Conservation (phyloP, 2,329 filamentous ascomycete genomes). For the Cladosporium sp. region DNA sequence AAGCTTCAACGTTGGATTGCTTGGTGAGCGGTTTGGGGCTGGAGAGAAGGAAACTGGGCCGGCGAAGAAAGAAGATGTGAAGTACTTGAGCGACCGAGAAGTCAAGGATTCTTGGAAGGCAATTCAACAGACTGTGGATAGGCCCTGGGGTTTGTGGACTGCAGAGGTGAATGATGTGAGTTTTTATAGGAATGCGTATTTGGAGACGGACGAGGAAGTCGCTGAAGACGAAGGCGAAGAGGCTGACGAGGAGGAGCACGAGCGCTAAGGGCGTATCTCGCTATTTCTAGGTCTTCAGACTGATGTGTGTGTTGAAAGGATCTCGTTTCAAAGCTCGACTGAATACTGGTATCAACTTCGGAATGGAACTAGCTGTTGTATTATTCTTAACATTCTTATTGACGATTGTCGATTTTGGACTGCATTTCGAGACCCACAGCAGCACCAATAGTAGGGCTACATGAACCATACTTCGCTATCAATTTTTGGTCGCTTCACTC, state of each 20-base stretch:
- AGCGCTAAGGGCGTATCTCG: not conserved
- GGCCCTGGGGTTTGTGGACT: slow-evolving; percentile 42
- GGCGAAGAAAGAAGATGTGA: slow-evolving; percentile 38
- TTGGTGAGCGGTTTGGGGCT: slow-evolving; percentile 34
- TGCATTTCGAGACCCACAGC: no score
- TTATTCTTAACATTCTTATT: no score
- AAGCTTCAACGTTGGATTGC: slow-evolving; percentile 35
- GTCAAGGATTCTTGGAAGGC: slow-evolving; percentile 37
- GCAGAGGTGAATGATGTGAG: slow-evolving; percentile 36
- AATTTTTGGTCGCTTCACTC: no score
- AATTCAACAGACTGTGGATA: slow-evolving; percentile 28
- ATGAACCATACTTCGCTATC: no score
- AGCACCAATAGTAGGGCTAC: no score
- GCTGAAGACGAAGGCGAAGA: not conserved
- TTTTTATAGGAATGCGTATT: slow-evolving; percentile 36
- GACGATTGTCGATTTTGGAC: no score
- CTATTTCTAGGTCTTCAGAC: no score
- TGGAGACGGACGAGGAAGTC: slow-evolving; percentile 12
- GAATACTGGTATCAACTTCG: no score
- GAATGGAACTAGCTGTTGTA: no score
- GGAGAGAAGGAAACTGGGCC: slow-evolving; percentile 37
- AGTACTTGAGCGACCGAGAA: slow-evolving; percentile 40
- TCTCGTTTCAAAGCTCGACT: no score
- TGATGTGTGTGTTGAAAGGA: no score
- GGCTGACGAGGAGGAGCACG: slow-evolving; percentile 3